Base-by-base conservation (phyloP, 2,329 filamentous ascomycete genomes). In the Grosmannia huntii region DNA sequence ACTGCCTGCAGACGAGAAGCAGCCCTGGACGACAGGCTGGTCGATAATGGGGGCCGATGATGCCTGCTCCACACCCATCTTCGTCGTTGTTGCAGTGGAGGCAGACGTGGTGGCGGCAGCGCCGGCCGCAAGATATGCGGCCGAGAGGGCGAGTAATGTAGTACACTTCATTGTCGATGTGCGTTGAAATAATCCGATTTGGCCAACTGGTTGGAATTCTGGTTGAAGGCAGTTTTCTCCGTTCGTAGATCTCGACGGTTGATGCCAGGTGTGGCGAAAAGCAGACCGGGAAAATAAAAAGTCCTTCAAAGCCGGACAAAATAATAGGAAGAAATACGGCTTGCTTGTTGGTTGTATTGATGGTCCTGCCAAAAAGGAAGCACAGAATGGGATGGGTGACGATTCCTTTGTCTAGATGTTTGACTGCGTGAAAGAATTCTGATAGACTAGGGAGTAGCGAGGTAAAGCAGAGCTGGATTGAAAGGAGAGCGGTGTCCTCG, bases 21-120 rank as follows among this genome's bases (percentile, higher is more conserved):
- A 83, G 21, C 80, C 80, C 25, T 80, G 76, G 1, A 75, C 72
- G 2, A 72, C 75, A 50, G 69, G 63, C 10, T 69, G 65, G n/a
- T 70, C 69, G 5, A 68, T 62, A 4, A 66, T 63, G 0, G 79
- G 75, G 1, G 64, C 55, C n/a, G 64, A 56, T 0, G 71, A 67
- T 9, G 77, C 71, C 38, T 63, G 64, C 63, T 80, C 71, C n/a
- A 67, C 57, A 11, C 63, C 66, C 58, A 59, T 59, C 12, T 36
- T 53, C 11, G 61, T 59, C 21, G 61, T 46, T 12, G 60, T 49
- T 19, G 61, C n/a, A 1, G 60, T 48, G 1, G 61, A 57, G 1
- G 59, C 55, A 9, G 56, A 25, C 36, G 56, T 36, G 1, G 60
- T 56, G 5, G 60, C 58, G 21, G 60, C 58, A 14, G 60, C 58